Percentiles rank a stretch among this genome's conserved stretches.
Evolutionary conservation across 129 eudicot species (phyloP).

Genomic region (Chrysanthemum seticuspe): DNA sequence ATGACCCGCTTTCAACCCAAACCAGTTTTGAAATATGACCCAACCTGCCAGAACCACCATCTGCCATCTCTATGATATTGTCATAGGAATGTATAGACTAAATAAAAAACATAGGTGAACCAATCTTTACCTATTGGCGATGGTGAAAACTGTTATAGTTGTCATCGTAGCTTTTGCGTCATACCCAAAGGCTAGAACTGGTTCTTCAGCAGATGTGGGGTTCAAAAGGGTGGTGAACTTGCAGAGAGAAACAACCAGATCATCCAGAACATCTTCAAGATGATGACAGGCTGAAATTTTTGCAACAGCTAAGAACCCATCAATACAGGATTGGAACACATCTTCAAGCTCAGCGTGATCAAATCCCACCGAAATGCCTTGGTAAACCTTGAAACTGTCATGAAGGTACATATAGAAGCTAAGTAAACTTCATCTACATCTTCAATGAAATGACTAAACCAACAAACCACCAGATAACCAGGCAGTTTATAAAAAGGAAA

Average conservation of each 20-base stretch:
- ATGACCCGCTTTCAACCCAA: not conserved
- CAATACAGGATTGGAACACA: conserved; percentile 68
- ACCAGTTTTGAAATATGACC: conserved; percentile 1
- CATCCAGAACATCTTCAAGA: conserved; percentile 81
- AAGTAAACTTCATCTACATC: too few relatives aligned
- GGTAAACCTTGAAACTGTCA: too few relatives aligned
- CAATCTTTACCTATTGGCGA: conserved; percentile 61
- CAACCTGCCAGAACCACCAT: not conserved
- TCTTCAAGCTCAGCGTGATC: conserved; percentile 85
- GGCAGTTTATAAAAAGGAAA: too few relatives aligned
- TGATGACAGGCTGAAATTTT: conserved; percentile 85
- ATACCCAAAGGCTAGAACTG: conserved; percentile 73
- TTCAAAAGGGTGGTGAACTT: conserved; percentile 75
- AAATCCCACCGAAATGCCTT: conserved; percentile 78
- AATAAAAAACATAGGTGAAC: conserved; percentile 18
- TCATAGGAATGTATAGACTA: too few relatives aligned
- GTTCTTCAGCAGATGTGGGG: conserved; percentile 73
- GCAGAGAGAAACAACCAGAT: conserved; percentile 83
- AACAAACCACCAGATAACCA: too few relatives aligned
- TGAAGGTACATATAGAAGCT: too few relatives aligned
- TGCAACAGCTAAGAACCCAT: conserved; percentile 84
- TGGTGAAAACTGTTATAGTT: conserved; percentile 75
- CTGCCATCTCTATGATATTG: too few relatives aligned
- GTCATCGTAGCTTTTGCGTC: conserved; percentile 87
- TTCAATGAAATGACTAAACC: too few relatives aligned